Percentiles rank a stretch among this genome's conserved stretches.
phyloP scores from a whole-genome alignment of 345 rosid genomes.

The Turnera subulata region DNA sequence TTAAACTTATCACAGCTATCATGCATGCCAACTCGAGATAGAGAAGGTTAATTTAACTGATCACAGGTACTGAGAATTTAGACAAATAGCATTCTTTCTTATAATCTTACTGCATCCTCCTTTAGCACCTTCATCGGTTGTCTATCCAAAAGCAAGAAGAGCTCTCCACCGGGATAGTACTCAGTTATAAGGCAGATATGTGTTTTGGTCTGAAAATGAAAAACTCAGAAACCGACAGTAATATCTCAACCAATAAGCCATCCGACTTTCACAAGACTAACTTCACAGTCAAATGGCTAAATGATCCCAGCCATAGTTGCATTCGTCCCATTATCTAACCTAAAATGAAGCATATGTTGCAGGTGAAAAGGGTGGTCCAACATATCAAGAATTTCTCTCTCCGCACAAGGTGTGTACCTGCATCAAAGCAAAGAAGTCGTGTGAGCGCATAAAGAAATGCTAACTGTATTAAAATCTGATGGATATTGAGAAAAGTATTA shows the following conservation, averaged over 20 bases:
- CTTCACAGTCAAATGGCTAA: too few species aligned
- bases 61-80: too few species aligned
- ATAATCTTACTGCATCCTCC: conserved; percentile 88
- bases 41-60: too few species aligned
- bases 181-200: conserved; percentile 94
- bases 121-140: conserved; percentile 80
- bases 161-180: conserved; percentile 93
- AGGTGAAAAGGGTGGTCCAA: conserved; percentile 99
- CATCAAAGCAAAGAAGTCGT: background rate
- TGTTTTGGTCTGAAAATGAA: conserved; percentile 67
- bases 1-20: too few species aligned
- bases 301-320: background rate
- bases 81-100: background rate
- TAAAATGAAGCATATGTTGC: conserved; percentile 96
- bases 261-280: too few species aligned
- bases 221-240: too few species aligned
- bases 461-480: background rate
- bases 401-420: conserved; percentile 97
- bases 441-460: background rate
- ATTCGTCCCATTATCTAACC: conserved; percentile 32
- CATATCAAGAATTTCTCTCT: conserved; percentile 87
- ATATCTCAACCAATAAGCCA: too few species aligned
- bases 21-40: too few species aligned
- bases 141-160: conserved; percentile 79
- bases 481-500: background rate